Base-by-base conservation (phyloP, 805 yeast species). In the Wickerhamomyces subpelliculosus region DNA sequence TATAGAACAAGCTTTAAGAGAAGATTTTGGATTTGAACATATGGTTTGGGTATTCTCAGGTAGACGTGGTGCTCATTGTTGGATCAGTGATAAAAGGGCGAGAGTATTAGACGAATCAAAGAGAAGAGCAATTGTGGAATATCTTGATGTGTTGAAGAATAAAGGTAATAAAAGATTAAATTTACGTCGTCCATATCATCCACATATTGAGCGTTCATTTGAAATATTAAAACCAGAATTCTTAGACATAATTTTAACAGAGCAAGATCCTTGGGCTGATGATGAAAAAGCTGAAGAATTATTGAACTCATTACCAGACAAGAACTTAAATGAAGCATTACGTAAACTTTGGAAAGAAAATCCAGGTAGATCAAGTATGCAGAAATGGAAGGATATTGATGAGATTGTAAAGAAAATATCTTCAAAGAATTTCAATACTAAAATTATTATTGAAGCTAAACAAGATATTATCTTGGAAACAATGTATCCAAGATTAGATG, bases 31-130 rank as follows among this genome's bases (percentile, higher is more conserved):
- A 1, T 89, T 85, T 58, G 65, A 78, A 42, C 80, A 86, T 59
- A 67, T 87, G 55, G 68, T 93, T 35, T 93, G 97, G 97, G 96
- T 90, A 5, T 93, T 86, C 55, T 87, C 96, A 1, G 98, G 98
- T 34, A 83, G 98, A 69, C 84, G 98, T 73, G 98, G 98, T 60
- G 95, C 94, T 13, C 98, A 93, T 69, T 94, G 97, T 54, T 93
- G 98, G 98, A 72, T 93, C 19, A 84, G 95, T 60, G 98, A 93
- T 57, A 62, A 72, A 39, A 66, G 89, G 34, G 96, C 97, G 1
- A 66, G 97, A 40, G 51, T 58, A 2, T 60, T 93, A 44, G 83
- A 76, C 45, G 97, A 93, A 57, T 52, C 66, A 5, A 75, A 77
- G 43, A 74, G 98, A 52, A 70, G 82, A 50, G 78, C 95, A 4